These are phyloP conservation scores for Aspergillus quadricinctus DNA, from an alignment of 2,329 filamentous ascomycete genomes.

Conservation along the genomic window DNA sequence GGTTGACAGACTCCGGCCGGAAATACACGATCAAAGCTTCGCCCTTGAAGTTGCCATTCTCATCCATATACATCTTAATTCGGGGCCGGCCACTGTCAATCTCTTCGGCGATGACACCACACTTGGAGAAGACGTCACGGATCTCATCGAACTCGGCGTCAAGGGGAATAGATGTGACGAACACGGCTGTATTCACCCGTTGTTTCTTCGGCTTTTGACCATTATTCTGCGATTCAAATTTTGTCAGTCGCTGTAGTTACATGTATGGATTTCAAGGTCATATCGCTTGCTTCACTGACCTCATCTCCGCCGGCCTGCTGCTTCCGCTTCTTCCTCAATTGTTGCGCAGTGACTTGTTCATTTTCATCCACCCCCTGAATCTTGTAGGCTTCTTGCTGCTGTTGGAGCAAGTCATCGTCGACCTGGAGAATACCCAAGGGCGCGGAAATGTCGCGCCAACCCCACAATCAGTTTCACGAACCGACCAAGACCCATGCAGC, in stretches of 20 bases:
- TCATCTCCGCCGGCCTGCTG: slow-evolving; percentile 48
- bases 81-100: slow-evolving; percentile 82
- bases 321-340: slow-evolving; percentile 52
- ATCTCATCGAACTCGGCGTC: slow-evolving; percentile 80
- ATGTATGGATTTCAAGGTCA: not conserved
- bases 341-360: slow-evolving; percentile 42
- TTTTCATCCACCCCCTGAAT: slow-evolving; percentile 57
- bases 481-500: slow-evolving; percentile 17
- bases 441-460: slow-evolving; percentile 24
- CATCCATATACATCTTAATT: slow-evolving; percentile 88
- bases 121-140: slow-evolving; percentile 78
- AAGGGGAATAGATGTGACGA: slow-evolving; percentile 78
- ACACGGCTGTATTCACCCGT: slow-evolving; percentile 80
- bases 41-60: slow-evolving; percentile 81
- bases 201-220: slow-evolving; percentile 40
- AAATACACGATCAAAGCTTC: slow-evolving; percentile 93
- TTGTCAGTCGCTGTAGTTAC: not conserved
- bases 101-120: slow-evolving; percentile 88
- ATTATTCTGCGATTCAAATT: slow-evolving; percentile 17
- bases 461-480: slow-evolving; percentile 32
- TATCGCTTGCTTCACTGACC: slow-evolving; percentile 34
- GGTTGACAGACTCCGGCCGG: slow-evolving; percentile 85
- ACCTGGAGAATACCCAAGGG: slow-evolving; percentile 42
- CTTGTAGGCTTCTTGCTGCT: slow-evolving; percentile 59
- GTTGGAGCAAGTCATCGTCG: slow-evolving; percentile 57